These are phyloP conservation scores for Trifolium fragiferum DNA, from an alignment of 306 rosid genomes.

Conservation along the genomic window DNA sequence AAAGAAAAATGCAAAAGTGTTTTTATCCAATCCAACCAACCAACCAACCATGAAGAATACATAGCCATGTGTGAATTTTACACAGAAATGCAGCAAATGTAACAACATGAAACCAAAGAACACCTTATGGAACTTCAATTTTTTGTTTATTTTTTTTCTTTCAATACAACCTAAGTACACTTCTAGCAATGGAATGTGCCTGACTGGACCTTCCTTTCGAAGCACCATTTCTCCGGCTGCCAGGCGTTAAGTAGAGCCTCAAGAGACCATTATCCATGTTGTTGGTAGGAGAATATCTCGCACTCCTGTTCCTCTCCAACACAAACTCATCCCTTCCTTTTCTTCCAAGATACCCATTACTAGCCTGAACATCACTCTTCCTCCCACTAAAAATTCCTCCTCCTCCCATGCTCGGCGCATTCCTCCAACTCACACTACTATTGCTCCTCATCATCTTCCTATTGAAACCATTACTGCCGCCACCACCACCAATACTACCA, in stretches of 20 bases:
- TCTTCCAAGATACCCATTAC: conserved; percentile 54
- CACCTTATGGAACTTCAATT: conserved; percentile 53
- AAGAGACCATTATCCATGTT: conserved; percentile 75
- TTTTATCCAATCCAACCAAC: conserved; percentile 69
- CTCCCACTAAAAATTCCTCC: conserved; percentile 63
- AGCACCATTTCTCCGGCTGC: conserved; percentile 72
- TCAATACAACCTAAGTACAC: conserved; percentile 90
- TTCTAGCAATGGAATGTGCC: conserved; percentile 94
- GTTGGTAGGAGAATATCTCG: conserved; percentile 75
- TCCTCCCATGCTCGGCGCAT: conserved; percentile 56
- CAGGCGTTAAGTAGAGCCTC: conserved; percentile 76
- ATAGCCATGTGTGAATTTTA: conserved; percentile 74
- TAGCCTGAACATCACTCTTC: conserved; percentile 65
- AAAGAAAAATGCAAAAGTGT: conserved; percentile 57
- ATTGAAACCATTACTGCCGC: conserved; percentile 52
- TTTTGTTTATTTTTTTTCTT: conserved; percentile 20
- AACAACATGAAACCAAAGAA: conserved; percentile 65
- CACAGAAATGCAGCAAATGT: conserved; percentile 71
- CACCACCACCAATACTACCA: conserved; percentile 5
- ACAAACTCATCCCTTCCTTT: conserved; percentile 78
- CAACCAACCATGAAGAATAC: conserved; percentile 79
- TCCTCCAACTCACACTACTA: conserved; percentile 97
- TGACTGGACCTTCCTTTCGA: conserved; percentile 78
- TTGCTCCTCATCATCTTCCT: conserved; percentile 74
- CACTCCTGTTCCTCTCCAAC: conserved; percentile 86